phyloP scores from a whole-genome alignment of 768 basidiomycete species.

The Thelephora ganbajun region DNA sequence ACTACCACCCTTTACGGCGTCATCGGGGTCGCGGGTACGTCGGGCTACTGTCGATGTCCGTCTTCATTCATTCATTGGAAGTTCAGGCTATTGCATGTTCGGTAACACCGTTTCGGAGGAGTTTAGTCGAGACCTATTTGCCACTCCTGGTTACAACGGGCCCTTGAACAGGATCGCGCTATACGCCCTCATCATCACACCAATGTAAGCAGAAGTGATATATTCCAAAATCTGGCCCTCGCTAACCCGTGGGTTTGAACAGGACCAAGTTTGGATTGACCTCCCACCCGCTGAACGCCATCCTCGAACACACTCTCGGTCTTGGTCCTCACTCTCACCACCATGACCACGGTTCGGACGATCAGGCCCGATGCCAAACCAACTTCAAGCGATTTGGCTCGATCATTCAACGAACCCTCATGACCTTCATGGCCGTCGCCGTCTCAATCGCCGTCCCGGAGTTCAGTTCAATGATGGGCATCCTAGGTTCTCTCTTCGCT shows the following conservation, averaged over 20 bases:
- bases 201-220: conserved; percentile 36
- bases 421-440: conserved; percentile 46
- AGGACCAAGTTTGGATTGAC: conserved; percentile 84
- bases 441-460: conserved; percentile 69
- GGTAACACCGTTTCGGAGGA: conserved; percentile 51
- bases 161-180: conserved; percentile 59
- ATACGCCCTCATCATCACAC: conserved; percentile 77
- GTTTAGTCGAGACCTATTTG: conserved; percentile 75
- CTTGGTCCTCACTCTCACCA: conserved; percentile 31
- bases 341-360: conserved; percentile 14
- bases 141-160: conserved; percentile 57
- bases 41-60: conserved; percentile 6
- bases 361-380: conserved; percentile 2
- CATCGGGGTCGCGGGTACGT: conserved; percentile 5
- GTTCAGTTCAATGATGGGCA: conserved; percentile 77
- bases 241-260: background rate
- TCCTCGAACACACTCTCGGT: conserved; percentile 66
- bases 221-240: background rate
- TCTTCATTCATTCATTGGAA: conserved; percentile 42
- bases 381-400: conserved; percentile 26
- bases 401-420: conserved; percentile 38
- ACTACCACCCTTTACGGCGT: conserved; percentile 12
- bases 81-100: conserved; percentile 87
- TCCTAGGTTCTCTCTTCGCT: conserved; percentile 83
- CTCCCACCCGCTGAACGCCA: conserved; percentile 71